Evolutionary conservation across 495 filamentous ascomycete species (phyloP), one percentile per base, ranked within the genome.

Genomic region (Lepraria neglecta): DNA sequence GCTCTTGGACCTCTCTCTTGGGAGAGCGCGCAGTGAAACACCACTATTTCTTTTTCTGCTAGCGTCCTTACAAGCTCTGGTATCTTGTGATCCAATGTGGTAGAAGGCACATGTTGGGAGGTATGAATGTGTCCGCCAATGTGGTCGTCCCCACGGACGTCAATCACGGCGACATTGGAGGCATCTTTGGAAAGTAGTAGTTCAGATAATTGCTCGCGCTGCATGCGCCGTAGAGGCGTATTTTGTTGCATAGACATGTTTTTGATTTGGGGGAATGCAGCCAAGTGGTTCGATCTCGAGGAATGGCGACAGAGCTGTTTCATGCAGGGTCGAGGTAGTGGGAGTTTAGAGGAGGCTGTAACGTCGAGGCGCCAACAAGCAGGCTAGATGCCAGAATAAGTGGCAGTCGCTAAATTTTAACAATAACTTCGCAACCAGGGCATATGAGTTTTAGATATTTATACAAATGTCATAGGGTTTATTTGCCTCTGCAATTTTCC

Each of bases 1-100:
- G 89, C 88, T 31, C 73, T 72, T 2, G 89, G 89, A 0, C 89
- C 89, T 4, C 94, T 82, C 74, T 94, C 87, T 76, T 97, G 94
- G 65, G 87, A 90, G 35, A 97, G 76, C n/a, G 89, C 87, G 74
- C 94, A 98, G 74, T 98, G 95, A 72, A 98, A 98, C 19, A 98
- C 83, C 27, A 98, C 89, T 45, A 79, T 84, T 47, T 95, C 80
- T 68, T 89, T 90, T 69, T 87, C 85, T 62, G 84, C 73, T 35
- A 97, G 82, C 58, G 82, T 85, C 56, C 88, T 86, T 4, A 95
- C 80, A 31, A 98, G 82, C 63, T 90, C 89, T 0, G 94, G 90
- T 62, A 92, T 80, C 61, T 78, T 83, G 71, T 83, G 78, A 68
- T 95, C 89, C 38, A 95, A 82, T 3, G 80, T 79, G 42, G 71